Evolutionary conservation across 2,329 filamentous ascomycete species (phyloP).

Genomic region (Neofusicoccum laricinum): DNA sequence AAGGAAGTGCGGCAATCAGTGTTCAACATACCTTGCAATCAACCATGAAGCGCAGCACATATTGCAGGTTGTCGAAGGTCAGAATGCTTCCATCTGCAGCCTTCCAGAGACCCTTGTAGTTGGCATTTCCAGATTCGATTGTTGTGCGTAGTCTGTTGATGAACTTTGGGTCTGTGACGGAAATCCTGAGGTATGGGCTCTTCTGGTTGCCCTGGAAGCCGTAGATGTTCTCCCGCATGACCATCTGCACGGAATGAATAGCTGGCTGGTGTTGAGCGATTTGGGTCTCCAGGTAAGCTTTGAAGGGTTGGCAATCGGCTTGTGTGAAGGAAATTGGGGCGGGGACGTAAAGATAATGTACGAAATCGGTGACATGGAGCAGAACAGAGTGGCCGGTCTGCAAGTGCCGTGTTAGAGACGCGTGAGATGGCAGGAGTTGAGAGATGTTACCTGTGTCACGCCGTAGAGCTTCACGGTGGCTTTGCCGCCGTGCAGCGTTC

Average conservation of each 20-base stretch:
- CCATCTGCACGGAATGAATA: constrained; percentile 78
- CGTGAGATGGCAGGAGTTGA: constrained; percentile 15
- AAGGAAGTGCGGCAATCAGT: neutral
- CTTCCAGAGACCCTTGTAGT: constrained; percentile 91
- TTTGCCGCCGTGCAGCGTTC: constrained; percentile 71
- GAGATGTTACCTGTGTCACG: constrained; percentile 67
- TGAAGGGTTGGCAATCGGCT: constrained; percentile 75
- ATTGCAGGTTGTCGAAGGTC: constrained; percentile 96
- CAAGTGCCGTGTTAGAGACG: constrained; percentile 32
- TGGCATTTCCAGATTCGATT: constrained; percentile 73
- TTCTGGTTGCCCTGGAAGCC: constrained; percentile 92
- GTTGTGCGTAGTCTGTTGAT: constrained; percentile 72
- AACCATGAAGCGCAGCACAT: constrained; percentile 95
- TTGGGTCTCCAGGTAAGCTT: constrained; percentile 74
- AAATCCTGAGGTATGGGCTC: constrained; percentile 90
- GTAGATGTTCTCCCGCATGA: constrained; percentile 86
- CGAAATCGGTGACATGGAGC: constrained; percentile 91
- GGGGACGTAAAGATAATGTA: constrained; percentile 92
- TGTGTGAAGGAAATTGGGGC: constrained; percentile 79
- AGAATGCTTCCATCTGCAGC: constrained; percentile 65
- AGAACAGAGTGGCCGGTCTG: constrained; percentile 82
- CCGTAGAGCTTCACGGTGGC: constrained; percentile 89
- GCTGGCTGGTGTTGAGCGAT: constrained; percentile 69
- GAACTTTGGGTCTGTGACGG: constrained; percentile 82
- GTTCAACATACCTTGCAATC: constrained; percentile 69